These are phyloP conservation scores for Botrytis pseudocinerea DNA, from an alignment of 2,329 filamentous ascomycete species.

Conservation along the genomic window DNA sequence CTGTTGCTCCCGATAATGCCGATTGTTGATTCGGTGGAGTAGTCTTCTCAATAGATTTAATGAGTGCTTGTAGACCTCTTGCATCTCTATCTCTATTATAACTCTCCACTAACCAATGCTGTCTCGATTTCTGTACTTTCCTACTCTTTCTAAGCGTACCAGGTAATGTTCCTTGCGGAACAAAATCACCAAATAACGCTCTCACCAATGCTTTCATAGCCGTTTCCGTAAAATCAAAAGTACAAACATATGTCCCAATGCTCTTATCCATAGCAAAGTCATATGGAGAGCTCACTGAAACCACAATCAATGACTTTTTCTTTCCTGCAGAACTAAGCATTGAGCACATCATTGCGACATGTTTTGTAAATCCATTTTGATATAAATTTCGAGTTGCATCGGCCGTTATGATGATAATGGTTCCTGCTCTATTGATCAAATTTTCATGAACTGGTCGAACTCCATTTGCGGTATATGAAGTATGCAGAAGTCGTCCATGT, in stretches of 20 bases:
- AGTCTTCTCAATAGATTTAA: slow-evolving; percentile 68
- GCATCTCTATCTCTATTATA: slow-evolving; percentile 80
- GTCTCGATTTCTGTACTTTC: slow-evolving; percentile 83
- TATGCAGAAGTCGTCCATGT: slow-evolving; percentile 85
- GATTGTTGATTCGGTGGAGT: slow-evolving; percentile 66
- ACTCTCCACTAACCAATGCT: slow-evolving; percentile 91
- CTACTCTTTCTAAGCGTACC: slow-evolving; percentile 84
- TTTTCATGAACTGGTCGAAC: slow-evolving; percentile 92
- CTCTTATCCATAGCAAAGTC: slow-evolving; percentile 92
- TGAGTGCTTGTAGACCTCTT: slow-evolving; percentile 70
- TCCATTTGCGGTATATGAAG: slow-evolving; percentile 92
- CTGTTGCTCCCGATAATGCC: slow-evolving; percentile 62
- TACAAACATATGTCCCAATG: slow-evolving; percentile 91
- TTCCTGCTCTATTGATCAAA: slow-evolving; percentile 82
- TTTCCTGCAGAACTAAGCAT: slow-evolving; percentile 74
- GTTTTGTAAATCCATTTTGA: slow-evolving; percentile 92
- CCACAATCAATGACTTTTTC: slow-evolving; percentile 86
- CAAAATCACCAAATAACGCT: slow-evolving; percentile 75
- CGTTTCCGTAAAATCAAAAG: slow-evolving; percentile 93
- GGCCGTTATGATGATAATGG: slow-evolving; percentile 87
- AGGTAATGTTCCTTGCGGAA: slow-evolving; percentile 59
- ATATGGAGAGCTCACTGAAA: slow-evolving; percentile 92
- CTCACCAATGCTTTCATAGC: slow-evolving; percentile 83
- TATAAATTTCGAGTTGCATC: slow-evolving; percentile 94
- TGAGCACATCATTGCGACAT: slow-evolving; percentile 92